A percentile compares a stretch with the other conserved stretches of the same genome.
These are phyloP conservation scores for Rhizodiscina lignyota DNA, from an alignment of 495 filamentous ascomycete genomes.

Conservation along the genomic window DNA sequence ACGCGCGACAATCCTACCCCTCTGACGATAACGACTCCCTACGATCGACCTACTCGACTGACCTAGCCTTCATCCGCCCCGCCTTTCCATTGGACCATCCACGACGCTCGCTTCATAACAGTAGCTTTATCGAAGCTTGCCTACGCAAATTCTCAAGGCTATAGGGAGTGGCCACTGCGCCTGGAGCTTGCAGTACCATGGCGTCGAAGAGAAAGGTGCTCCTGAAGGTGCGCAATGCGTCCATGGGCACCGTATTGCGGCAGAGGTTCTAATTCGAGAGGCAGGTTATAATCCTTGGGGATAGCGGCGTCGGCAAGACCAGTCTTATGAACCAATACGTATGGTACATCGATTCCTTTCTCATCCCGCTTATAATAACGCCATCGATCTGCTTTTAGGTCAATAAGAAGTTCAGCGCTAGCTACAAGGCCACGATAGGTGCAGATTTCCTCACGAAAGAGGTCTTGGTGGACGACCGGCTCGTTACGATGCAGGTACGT, in stretches of 20 bases:
- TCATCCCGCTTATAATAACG: slow-evolving; percentile 1
- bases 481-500: slow-evolving; percentile 95
- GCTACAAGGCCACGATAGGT: slow-evolving; percentile 98
- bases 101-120: too few species aligned
- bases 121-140: too few species aligned
- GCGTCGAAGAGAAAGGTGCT: slow-evolving; percentile 93
- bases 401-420: slow-evolving; percentile 99
- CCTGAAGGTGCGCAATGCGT: slow-evolving; percentile 50
- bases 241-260: neutral
- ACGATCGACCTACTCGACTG: too few species aligned
- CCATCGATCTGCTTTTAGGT: slow-evolving; percentile 38
- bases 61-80: too few species aligned
- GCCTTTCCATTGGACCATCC: too few species aligned
- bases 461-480: slow-evolving; percentile 88
- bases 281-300: slow-evolving; percentile 94
- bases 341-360: slow-evolving; percentile 19
- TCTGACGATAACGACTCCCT: too few species aligned
- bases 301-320: slow-evolving; percentile 97
- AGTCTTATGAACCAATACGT: slow-evolving; percentile 99
- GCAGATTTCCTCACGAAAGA: slow-evolving; percentile 98
- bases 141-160: too few species aligned
- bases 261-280: neutral
- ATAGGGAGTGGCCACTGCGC: too few species aligned
- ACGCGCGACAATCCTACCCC: too few species aligned
- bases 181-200: too few species aligned